phyloP scores from a whole-genome alignment of 257 asterid species.

The Solanum tacnaense region DNA sequence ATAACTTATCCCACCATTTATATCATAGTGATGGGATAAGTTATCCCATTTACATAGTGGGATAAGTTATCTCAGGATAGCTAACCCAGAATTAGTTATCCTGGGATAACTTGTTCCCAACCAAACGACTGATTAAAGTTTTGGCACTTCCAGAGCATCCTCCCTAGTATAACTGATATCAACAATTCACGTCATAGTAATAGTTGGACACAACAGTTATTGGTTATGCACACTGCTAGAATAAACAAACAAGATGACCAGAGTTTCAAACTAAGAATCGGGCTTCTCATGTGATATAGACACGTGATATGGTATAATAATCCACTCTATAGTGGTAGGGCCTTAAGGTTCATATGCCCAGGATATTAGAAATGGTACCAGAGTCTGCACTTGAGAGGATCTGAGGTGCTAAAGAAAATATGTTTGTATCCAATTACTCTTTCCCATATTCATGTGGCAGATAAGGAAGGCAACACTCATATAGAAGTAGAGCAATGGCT shows the following conservation, averaged over 20 bases:
- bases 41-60: no score
- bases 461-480: neutral
- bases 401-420: neutral
- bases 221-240: neutral
- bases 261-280: neutral
- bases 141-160: neutral
- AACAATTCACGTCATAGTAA: neutral
- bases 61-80: no score
- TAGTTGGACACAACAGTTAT: neutral
- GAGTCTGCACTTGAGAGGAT: neutral
- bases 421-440: neutral
- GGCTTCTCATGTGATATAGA: neutral
- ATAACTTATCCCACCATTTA: no score
- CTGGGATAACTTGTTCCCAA: no score
- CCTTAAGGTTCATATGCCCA: neutral
- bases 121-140: neutral
- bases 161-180: neutral
- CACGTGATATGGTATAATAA: neutral
- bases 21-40: no score
- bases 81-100: no score
- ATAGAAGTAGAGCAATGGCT: neutral
- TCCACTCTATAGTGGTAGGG: slow-evolving; percentile 8
- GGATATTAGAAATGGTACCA: neutral
- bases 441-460: neutral
- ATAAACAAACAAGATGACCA: neutral